These are phyloP conservation scores for Dipteronia sinensis DNA, from an alignment of 345 rosid species.

Conservation along the genomic window DNA sequence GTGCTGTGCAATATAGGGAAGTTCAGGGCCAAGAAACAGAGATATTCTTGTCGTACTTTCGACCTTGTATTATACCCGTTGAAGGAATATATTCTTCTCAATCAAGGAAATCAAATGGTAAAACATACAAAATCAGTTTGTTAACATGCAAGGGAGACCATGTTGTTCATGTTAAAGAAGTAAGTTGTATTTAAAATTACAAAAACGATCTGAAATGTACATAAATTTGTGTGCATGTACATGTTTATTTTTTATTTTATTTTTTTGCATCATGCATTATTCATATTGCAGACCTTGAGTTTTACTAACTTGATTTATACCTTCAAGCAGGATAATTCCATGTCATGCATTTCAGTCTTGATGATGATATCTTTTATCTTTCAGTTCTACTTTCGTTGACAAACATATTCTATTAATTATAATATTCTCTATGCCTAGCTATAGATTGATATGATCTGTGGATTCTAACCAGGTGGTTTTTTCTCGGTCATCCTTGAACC, in stretches of 20 bases:
- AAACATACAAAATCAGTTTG: slow-evolving; percentile 52
- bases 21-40: slow-evolving; percentile 85
- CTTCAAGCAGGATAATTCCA: too few relatives aligned
- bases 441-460: slow-evolving; percentile 11
- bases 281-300: background rate
- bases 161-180: slow-evolving; percentile 84
- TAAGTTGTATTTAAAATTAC: slow-evolving; percentile 33
- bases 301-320: too few relatives aligned
- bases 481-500: slow-evolving; percentile 82
- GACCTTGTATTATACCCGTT: slow-evolving; percentile 80
- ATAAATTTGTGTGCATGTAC: too few relatives aligned
- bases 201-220: background rate
- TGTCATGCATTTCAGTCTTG: too few relatives aligned
- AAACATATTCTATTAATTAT: background rate
- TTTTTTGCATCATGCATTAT: background rate
- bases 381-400: background rate
- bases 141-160: slow-evolving; percentile 80
- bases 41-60: slow-evolving; percentile 79
- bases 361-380: slow-evolving; percentile 9
- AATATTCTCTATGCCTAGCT: background rate
- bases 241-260: background rate
- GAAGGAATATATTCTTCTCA: slow-evolving; percentile 61
- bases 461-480: slow-evolving; percentile 61
- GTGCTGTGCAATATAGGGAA: slow-evolving; percentile 86
- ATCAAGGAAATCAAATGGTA: slow-evolving; percentile 31